Evolutionary conservation across 2,329 filamentous ascomycete species (phyloP), one percentile per base, ranked within the genome.

Genomic region (Tolypocladium pustulatum): DNA sequence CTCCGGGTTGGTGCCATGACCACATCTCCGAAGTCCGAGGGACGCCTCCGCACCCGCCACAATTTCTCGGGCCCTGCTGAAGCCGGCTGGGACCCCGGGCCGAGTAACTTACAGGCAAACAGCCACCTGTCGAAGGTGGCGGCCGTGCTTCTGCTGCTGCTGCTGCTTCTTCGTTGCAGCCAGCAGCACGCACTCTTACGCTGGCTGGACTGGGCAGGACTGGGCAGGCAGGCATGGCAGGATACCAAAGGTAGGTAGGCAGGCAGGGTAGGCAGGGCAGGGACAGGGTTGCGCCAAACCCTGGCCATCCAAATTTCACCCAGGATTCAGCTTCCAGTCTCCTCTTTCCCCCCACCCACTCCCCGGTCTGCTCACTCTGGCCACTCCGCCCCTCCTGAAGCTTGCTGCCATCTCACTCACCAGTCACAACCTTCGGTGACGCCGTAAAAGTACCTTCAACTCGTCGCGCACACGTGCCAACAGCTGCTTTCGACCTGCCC

Each of bases 11-110:
- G n/a, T 46, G 41, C 22, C n/a, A 15, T 38, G 12, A 52, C 37
- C 55, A 54, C 55, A 46, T 30, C 30, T 30, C 43, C 43, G 43
- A 25, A 49, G 43, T 27, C 25, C 22, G 43, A 46, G 43, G 27
- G n/a, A 41, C 58, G 51, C 54, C 56, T 58, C 60, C 58, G 61
- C 64, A 46, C 65, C 66, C 67, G 67, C 65, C 68, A 68, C 64
- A 65, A 63, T 62, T 64, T 63, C 32, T 59, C 55, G 43, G 60
- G 62, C 51, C 58, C 54, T 60, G 55, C 57, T 54, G 55, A 57
- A 58, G 40, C 54, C 51, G 43, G 56, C 40, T 22, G 20, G 51
- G 8, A 17, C 17, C 25, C 25, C 43, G 2, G n/a, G 8, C 12
- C 37, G 22, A 49, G 43, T 25, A 20, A n/a, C n/a, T n/a, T n/a